phyloP scores from a whole-genome alignment of 139 green algal genomes.

The Mychonastes homosphaera region DNA sequence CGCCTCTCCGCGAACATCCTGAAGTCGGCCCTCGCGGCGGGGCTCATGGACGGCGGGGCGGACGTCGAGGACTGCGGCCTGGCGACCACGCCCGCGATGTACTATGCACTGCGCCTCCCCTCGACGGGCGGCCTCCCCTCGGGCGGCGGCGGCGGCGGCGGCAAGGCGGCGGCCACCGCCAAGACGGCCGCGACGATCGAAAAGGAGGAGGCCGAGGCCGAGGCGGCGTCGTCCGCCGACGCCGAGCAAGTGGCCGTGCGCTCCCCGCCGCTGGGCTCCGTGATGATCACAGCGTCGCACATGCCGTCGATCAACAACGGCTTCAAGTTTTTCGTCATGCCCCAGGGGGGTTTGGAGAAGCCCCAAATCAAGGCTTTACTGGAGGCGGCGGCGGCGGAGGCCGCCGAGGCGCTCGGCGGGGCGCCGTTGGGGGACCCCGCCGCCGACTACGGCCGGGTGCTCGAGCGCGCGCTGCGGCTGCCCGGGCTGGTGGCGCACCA shows the following conservation, averaged over 20 bases:
- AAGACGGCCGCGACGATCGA: not conserved
- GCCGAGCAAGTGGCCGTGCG: not conserved
- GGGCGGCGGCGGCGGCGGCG: slow-evolving; percentile 1
- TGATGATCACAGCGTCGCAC: slow-evolving; percentile 87
- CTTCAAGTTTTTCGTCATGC: slow-evolving; percentile 78
- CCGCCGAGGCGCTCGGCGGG: slow-evolving; percentile 1
- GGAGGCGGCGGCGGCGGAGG: slow-evolving; percentile 28
- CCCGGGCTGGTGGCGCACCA: not conserved
- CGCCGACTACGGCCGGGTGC: not conserved
- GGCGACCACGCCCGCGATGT: slow-evolving; percentile 91
- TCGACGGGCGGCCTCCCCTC: not conserved
- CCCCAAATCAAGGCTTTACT: slow-evolving; percentile 70
- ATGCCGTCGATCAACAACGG: slow-evolving; percentile 77
- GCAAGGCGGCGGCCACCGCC: not conserved
- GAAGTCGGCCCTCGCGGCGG: slow-evolving; percentile 42
- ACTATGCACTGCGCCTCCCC: too few species aligned
- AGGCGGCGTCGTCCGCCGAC: not conserved
- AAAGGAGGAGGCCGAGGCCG: slow-evolving; percentile 22
- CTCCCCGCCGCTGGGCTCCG: slow-evolving; percentile 26
- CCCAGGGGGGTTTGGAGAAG: slow-evolving; percentile 66
- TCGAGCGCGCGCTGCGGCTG: too few species aligned
- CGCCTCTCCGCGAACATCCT: slow-evolving; percentile 55
- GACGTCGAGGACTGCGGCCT: slow-evolving; percentile 60
- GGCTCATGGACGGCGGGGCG: slow-evolving; percentile 46
- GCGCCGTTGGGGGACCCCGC: slow-evolving; percentile 2